phyloP scores from a whole-genome alignment of 2,329 filamentous ascomycete genomes.

The Fusarium hainanense region DNA sequence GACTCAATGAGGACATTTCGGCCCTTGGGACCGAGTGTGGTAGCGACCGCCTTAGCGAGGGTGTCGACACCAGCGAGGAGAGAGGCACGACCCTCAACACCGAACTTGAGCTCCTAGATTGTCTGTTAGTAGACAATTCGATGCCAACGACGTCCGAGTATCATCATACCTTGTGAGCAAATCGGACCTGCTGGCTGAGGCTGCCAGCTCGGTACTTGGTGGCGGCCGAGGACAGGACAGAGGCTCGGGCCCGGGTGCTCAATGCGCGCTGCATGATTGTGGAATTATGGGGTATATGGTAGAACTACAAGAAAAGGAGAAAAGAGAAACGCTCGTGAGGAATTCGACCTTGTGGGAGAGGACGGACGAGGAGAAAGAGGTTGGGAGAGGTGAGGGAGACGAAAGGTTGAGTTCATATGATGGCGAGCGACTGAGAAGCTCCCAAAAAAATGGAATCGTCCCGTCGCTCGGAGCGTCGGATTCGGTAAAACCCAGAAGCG shows the following conservation, averaged over 20 bases:
- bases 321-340: slow-evolving; percentile 43
- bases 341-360: slow-evolving; percentile 46
- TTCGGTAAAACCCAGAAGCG: slow-evolving; percentile 54
- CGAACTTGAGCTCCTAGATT: slow-evolving; percentile 92
- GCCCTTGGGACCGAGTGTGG: slow-evolving; percentile 96
- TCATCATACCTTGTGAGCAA: slow-evolving; percentile 88
- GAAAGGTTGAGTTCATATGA: slow-evolving; percentile 42
- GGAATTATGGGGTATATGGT: slow-evolving; percentile 49
- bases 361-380: slow-evolving; percentile 33
- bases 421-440: slow-evolving; percentile 43
- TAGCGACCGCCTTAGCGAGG: slow-evolving; percentile 93
- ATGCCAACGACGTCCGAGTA: slow-evolving; percentile 15
- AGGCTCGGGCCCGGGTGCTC: slow-evolving; percentile 81
- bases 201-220: slow-evolving; percentile 72
- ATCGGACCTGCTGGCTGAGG: slow-evolving; percentile 89
- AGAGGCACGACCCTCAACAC: slow-evolving; percentile 89
- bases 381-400: slow-evolving; percentile 34
- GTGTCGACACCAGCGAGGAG: slow-evolving; percentile 96
- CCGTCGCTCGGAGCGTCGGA: slow-evolving; percentile 49
- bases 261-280: slow-evolving; percentile 94
- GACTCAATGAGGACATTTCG: slow-evolving; percentile 99
- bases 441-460: slow-evolving; percentile 53
- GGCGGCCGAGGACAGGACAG: slow-evolving; percentile 78
- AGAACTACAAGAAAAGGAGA: slow-evolving; percentile 46
- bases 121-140: slow-evolving; percentile 45